Base-by-base conservation (phyloP, 345 rosid genomes). In the Rubroshorea leprosula region DNA sequence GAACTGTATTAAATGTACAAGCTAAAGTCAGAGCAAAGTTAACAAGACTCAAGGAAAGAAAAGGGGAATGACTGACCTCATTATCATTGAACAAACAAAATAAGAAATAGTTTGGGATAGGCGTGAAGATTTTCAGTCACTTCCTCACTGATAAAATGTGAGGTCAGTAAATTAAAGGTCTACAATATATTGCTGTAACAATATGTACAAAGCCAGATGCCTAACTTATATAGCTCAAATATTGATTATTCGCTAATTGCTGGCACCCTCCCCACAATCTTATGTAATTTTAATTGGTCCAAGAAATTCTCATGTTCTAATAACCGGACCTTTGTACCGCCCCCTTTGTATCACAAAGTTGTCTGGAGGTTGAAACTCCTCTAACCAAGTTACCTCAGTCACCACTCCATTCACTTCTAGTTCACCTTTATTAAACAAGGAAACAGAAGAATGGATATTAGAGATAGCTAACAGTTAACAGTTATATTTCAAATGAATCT, bases 311-410 rank as follows among this genome's bases (percentile, higher is more conserved):
- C 80, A 84, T 63, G 70, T 80, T 79, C 82, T 81, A 78, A 92
- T 89, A 23, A 70, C 80, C 25, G 90, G 95, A 63, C 95, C 98
- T 68, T 55, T 80, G 72, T 88, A 92, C 20, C 21, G 51, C 57
- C 86, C 81, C 75, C 93, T 75, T 60, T 70, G 62, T 29, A 83
- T 89, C 70, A 85, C 82, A 69, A 84, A 81, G 78, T 84, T 74
- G 72, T 89, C 98, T 4, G 95, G 87, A 26, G 81, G 90, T 76
- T 71, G 90, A 73, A 66, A 84, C 65, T 93, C 94, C 80, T 85
- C 94, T 49, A 89, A 75, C 97, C 97, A 89, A 9, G 85, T 66
- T 46, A 83, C 77, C 14, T 79, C 79, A 0, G 85, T 73, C 15
- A 73, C 68, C 23, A 63, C 75, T 31, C 91, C 90, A 57, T 75